Base-by-base conservation (phyloP, 1,284 basidiomycete genomes). In the Uromyces viciae-fabae region DNA sequence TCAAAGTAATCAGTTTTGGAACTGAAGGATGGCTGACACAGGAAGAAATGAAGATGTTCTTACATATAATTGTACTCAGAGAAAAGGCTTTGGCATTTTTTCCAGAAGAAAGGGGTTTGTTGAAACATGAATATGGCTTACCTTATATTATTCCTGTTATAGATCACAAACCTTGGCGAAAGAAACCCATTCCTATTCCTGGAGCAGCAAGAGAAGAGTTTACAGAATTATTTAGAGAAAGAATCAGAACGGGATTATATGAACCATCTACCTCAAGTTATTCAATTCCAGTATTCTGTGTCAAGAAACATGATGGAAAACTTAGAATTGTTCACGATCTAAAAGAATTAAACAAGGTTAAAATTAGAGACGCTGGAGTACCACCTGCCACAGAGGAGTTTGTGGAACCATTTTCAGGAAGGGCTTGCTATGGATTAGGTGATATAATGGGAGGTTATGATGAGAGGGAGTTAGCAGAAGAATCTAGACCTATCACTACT, bases 61-160 rank as follows among this genome's bases (percentile, higher is more conserved):
- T 4, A 33, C 19, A 31, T 36, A 19, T 66, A 8, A 9, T 66
- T 22, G 8, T 22, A 14, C 7, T 14, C 5, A 22, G 62, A 7
- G 25, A 66, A 8, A 9, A 14, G 36, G 62, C 62, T 4, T 31
- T 66, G 7, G 62, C 62, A 31, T 66, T 66, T n/a, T 19, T 49
- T 64, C 5, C 7, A 28, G 5, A 54, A 4, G 42, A 69, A 42
- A 36, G 42, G 3, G 71, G 71, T 3, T 36, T 73, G 33, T 14
- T 73, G 7, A 56, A 49, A 52, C 19, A 73, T 2, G 52, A 43
- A 1, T 75, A 75, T 40, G 73, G 73, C 3, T 7, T 60, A 2
- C 52, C 73, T 4, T 75, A 75, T 28, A 28, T 42, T 22, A 62
- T 75, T 14, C 73, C 73, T n/a, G 73, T 62, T 25, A 42, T 75